Base-by-base conservation (phyloP, 2,329 filamentous ascomycete genomes). In the Fusarium verrucosum region DNA sequence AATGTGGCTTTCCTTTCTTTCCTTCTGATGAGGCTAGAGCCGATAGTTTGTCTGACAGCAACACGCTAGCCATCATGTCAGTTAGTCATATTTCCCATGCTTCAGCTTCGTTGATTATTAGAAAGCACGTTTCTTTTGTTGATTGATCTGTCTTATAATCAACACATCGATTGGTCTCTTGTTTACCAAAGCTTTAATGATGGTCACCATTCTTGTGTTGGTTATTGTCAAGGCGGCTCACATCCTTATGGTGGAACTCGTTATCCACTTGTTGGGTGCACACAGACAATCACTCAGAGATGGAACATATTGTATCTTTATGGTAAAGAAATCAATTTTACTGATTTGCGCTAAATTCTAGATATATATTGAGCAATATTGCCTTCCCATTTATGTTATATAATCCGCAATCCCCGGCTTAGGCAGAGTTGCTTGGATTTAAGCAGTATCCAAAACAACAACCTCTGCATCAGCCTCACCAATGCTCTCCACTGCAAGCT, bases 391-490 rank as follows among this genome's bases (percentile, higher is more conserved):
- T 51, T 35, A 32, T 32, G 16, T 14, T 32, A 32, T 50, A 57
- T 22, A 17, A 22, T 42, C 36, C 41, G 30, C 30, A 32, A 33
- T 42, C 20, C 45, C 53, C 11, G 41, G 38, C 45, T 44, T 25
- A 17, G 19, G 22, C 37, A 42, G 17, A 38, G 28, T 41, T 40
- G 36, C 28, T 37, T 28, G 19, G 14, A 17, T 50, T 73, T 77
- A 89, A 43, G 85, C 83, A 38, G 86, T 89, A 71, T 91, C 88
- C 66, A 91, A 73, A 33, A 91, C 80, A 46, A 91, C 76, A n/a
- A 91, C 86, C 77, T 92, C 89, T 0, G 89, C 89, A 66, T 91
- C 88, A 0, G 74, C 88, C 54, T 87, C 86, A 3, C 89, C 89
- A 32, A 91, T 81, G 70, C 86, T 91, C 77, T 92, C 88, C 30